Base-by-base conservation (phyloP, 148 eudicot genomes). In the Camellia japonica region DNA sequence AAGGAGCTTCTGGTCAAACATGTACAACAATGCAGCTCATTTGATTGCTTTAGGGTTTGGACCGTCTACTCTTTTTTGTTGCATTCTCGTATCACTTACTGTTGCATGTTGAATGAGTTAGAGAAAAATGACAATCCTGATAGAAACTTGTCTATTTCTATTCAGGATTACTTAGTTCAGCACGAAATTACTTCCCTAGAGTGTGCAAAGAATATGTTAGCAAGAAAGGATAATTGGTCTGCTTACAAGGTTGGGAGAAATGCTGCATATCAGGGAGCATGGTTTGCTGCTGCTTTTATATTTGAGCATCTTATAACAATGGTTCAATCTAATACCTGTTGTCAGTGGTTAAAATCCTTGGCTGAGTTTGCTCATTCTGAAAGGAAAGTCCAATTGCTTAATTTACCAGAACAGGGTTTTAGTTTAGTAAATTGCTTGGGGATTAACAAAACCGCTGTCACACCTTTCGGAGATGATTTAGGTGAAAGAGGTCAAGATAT, bases 211-310 rank as follows among this genome's bases (percentile, higher is more conserved):
- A 83, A 87, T 81, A 84, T 93, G 77, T 66, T 95, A 54, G 83
- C 73, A 42, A 81, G 80, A 71, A 86, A 84, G 51, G 90, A 89
- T 85, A 82, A 87, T 77, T 96, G 99, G 99, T 82, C 67, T 67
- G 90, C 92, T 73, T 96, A 96, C 77, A 89, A 83, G 81, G 88
- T 88, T 79, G 99, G 91, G 74, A 91, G 62, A 85, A 77, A 60
- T 91, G 97, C 99, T 71, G 87, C 86, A 63, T 87, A 88, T 83
- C 83, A 81, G 62, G 99, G 99, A 54, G 89, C 81, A 38, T 93
- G 97, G 97, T 85, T 78, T 74, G 80, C 88, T 66, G 92, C 95
- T 86, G 84, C 90, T 64, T 83, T 84, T 79, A 85, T 96, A 65
- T 93, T 93, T 75, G 87, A 88, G 62, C 80, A 88, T 56, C 89